These are phyloP conservation scores for Gautieria morchelliformis DNA, from an alignment of 768 basidiomycete genomes.

Conservation along the genomic window DNA sequence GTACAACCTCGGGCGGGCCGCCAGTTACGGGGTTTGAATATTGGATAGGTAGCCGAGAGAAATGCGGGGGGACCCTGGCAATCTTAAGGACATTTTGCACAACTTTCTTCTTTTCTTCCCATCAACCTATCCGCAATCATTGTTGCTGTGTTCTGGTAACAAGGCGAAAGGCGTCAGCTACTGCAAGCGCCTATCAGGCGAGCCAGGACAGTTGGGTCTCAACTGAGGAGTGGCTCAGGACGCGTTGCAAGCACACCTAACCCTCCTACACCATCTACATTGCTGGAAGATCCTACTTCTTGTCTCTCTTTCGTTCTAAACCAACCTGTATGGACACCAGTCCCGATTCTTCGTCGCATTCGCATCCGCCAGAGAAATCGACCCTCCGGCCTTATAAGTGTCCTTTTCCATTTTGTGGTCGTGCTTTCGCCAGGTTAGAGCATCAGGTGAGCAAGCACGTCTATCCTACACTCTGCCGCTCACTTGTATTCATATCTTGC, in stretches of 20 bases:
- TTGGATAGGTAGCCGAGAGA: slow-evolving; percentile 6
- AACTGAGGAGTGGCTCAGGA: background rate
- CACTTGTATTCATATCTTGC: slow-evolving; percentile 3
- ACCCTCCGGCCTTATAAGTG: slow-evolving; percentile 87
- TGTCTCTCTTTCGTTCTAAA: background rate
- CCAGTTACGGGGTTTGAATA: slow-evolving; percentile 8
- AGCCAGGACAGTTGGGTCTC: background rate
- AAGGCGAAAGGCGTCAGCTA: background rate
- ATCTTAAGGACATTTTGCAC: background rate
- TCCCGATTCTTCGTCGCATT: slow-evolving; percentile 6
- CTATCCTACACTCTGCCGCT: slow-evolving; percentile 9
- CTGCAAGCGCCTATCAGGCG: slow-evolving; percentile 3
- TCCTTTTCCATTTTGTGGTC: slow-evolving; percentile 80
- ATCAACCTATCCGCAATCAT: background rate
- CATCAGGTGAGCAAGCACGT: slow-evolving; percentile 65
- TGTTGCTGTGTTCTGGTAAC: background rate
- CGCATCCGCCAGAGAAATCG: slow-evolving; percentile 27
- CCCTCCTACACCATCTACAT: background rate
- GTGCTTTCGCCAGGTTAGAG: slow-evolving; percentile 94
- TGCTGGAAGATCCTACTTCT: background rate
- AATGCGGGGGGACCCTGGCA: slow-evolving; percentile 5
- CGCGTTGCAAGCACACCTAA: background rate
- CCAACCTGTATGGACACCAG: background rate
- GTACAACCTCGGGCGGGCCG: background rate
- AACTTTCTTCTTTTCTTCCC: background rate